Base-by-base conservation (phyloP, 169 alveolate genomes). In the Theileria sp. region DNA sequence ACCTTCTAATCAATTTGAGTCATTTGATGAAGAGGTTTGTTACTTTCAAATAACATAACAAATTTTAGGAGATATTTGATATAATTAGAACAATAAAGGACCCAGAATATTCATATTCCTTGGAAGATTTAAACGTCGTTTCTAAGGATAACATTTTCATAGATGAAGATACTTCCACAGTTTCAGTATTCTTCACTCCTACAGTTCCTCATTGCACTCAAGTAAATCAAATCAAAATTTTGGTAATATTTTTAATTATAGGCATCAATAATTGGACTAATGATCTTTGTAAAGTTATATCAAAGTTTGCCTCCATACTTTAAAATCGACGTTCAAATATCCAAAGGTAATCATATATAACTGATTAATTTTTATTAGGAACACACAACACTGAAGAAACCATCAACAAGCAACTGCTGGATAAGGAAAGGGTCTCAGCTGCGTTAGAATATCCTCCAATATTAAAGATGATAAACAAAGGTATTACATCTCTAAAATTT, bases 91-190 rank as follows among this genome's bases (percentile, higher is more conserved):
- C 92, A 78, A 96, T 98, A 25, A 95, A 94, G 79, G 99, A 98
- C 75, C 99, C 99, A 17, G 99, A 98, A 87, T 98, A 98, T 85
- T 98, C 99, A 17, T 95, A 96, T 78, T 95, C 99, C 23, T 92
- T 98, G 81, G 99, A 98, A 91, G 92, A 96, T 84, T 93, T 98
- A 64, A 94, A 94, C 86, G 97, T 98, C 13, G 96, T 98, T 10
- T 89, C 94, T 21, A 92, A 88, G 13, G 96, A 95, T 13, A 93
- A 96, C 77, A 95, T 96, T 38, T 38, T 80, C 73, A 89, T 96
- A 32, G 94, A 96, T 84, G 80, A 87, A 56, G 88, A 92, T 23
- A 89, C 88, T 54, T 81, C 88, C 77, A 28, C 65, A 15, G 84
- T 97, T 26, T 92, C 91, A 0, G 97, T 98, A 0, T 80, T 78